Percentiles rank a stretch among this genome's conserved stretches.
phyloP scores from a whole-genome alignment of 1,284 basidiomycete genomes.

The Porogramme epimiltina region DNA sequence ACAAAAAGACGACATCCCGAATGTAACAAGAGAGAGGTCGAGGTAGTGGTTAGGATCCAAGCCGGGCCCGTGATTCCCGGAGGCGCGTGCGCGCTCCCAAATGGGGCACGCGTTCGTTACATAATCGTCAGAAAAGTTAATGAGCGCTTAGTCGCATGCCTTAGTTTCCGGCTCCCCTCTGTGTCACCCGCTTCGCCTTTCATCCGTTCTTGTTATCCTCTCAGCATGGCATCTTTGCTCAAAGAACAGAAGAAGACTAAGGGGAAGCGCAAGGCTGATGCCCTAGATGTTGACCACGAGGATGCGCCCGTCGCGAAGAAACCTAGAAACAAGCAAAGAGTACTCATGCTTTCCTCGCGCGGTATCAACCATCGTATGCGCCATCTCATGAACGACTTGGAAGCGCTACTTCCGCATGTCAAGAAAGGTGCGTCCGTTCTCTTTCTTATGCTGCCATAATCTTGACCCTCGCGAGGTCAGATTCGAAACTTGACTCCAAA shows the following conservation, averaged over 20 bases:
- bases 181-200: neutral
- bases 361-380: conserved; percentile 97
- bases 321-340: conserved; percentile 83
- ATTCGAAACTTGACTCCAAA: conserved; percentile 97
- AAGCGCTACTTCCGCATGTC: conserved; percentile 88
- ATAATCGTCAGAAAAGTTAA: neutral
- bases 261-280: conserved; percentile 66
- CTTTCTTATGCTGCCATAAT: neutral
- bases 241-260: conserved; percentile 62
- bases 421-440: conserved; percentile 83
- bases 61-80: conserved; percentile 10
- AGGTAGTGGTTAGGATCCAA: conserved; percentile 12
- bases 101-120: neutral
- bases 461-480: conserved; percentile 41
- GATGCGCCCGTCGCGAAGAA: conserved; percentile 44
- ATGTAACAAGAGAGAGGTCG: neutral
- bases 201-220: neutral
- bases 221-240: conserved; percentile 64
- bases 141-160: neutral
- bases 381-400: conserved; percentile 95
- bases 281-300: conserved; percentile 50
- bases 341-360: conserved; percentile 90
- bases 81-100: neutral
- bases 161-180: no score
- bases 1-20: conserved; percentile 17